A percentile compares a stretch with the other conserved stretches of the same genome.
These are phyloP conservation scores for Beauveria sp. DNA, from an alignment of 2,329 filamentous ascomycete genomes.

Conservation along the genomic window DNA sequence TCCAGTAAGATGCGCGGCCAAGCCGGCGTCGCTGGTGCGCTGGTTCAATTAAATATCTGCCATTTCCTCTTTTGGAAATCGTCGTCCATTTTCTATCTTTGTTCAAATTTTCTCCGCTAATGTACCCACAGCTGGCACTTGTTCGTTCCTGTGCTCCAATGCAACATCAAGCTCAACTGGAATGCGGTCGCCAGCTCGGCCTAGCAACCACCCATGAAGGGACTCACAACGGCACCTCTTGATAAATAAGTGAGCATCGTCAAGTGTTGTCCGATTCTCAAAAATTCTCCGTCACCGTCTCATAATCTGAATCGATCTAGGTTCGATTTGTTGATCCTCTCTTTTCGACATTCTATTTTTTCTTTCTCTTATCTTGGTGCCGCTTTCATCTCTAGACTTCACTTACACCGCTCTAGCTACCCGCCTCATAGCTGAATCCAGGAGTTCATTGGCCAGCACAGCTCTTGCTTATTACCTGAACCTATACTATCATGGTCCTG, in stretches of 20 bases:
- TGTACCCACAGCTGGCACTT: not conserved
- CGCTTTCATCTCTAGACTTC: not conserved
- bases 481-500: slow-evolving; percentile 16
- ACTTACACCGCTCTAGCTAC: not conserved
- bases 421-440: too few relatives aligned
- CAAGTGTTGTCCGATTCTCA: not conserved
- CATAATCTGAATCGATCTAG: not conserved
- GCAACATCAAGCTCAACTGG: slow-evolving; percentile 15
- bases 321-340: not conserved
- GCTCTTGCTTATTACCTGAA: not conserved
- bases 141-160: not conserved
- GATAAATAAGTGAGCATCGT: slow-evolving; percentile 12
- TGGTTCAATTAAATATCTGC: not conserved
- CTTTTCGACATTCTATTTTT: not conserved
- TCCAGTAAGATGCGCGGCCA: not conserved
- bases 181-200: slow-evolving; percentile 28
- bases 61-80: not conserved
- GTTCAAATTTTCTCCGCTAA: not conserved
- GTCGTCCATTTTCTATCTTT: not conserved
- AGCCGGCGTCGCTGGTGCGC: not conserved
- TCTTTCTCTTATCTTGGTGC: not conserved
- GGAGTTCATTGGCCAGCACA: not conserved
- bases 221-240: slow-evolving; percentile 14
- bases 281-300: not conserved
- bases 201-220: not conserved